Conservation (phyloP, 768 basidiomycete species). For the Tylopilus rubrobrunneus region DNA sequence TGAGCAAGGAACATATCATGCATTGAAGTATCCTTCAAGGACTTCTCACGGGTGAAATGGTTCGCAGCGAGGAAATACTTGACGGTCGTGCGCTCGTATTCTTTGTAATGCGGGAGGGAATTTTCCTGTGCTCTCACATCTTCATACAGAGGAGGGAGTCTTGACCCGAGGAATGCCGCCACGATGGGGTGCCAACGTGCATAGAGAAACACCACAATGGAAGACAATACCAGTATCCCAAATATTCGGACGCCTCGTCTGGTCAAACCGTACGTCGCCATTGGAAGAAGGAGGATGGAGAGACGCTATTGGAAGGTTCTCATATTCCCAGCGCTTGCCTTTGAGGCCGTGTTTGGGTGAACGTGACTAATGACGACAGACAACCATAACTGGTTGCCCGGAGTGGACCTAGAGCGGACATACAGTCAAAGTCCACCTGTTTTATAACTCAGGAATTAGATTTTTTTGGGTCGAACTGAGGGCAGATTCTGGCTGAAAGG, state of each 20-base stretch:
- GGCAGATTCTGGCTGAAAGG: no score
- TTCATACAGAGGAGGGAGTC: conserved; percentile 41
- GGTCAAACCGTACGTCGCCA: conserved; percentile 21
- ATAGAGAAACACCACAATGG: conserved; percentile 11
- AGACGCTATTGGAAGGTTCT: neutral
- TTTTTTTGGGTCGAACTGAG: no score
- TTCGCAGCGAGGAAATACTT: conserved; percentile 48
- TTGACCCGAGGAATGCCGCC: neutral
- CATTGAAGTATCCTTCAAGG: neutral
- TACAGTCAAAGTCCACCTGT: no score
- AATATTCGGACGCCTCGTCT: conserved; percentile 24
- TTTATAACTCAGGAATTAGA: no score
- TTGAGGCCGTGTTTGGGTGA: neutral
- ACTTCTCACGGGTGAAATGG: conserved; percentile 37
- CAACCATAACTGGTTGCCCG: no score
- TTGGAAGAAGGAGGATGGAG: conserved; percentile 1
- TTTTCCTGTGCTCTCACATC: conserved; percentile 37
- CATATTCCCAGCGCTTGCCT: neutral
- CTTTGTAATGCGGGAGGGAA: conserved; percentile 39
- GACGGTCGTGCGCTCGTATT: conserved; percentile 31
- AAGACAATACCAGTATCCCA: conserved; percentile 1
- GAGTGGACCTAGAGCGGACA: no score
- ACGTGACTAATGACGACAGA: no score
- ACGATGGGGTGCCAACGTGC: conserved; percentile 5
- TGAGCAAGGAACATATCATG: neutral